Evolutionary conservation across 1,284 basidiomycete genomes (phyloP).

Genomic region (Puccinia triticina): DNA sequence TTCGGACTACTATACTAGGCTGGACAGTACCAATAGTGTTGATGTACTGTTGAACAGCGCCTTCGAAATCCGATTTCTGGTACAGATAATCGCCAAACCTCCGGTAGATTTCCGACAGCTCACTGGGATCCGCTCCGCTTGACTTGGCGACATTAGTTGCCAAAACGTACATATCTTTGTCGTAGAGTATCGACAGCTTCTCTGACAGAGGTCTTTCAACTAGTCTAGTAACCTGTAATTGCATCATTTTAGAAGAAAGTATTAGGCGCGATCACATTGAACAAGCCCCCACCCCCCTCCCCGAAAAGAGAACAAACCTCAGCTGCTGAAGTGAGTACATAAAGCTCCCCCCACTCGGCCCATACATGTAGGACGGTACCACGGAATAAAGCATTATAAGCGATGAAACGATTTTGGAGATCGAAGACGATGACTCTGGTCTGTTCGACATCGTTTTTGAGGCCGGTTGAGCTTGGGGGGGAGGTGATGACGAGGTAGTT

Average conservation of each 20-base stretch:
- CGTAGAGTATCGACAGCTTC: conserved; percentile 80
- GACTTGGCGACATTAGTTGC: conserved; percentile 73
- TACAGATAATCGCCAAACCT: conserved; percentile 93
- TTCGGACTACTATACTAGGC: conserved; percentile 94
- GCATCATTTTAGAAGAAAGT: not conserved
- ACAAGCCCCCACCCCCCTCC: too few species aligned
- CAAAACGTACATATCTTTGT: conserved; percentile 66
- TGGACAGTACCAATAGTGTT: conserved; percentile 86
- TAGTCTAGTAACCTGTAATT: conserved; percentile 59
- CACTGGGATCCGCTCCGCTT: conserved; percentile 63
- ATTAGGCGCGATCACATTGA: not conserved
- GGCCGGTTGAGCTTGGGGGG: conserved; percentile 68
- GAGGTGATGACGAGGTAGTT: conserved; percentile 85
- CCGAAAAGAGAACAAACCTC: too few species aligned
- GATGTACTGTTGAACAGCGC: conserved; percentile 87
- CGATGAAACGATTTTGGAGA: conserved; percentile 86
- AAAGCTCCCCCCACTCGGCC: conserved; percentile 76
- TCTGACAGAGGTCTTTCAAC: conserved; percentile 76
- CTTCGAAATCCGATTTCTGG: conserved; percentile 85
- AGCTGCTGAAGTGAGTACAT: conserved; percentile 74
- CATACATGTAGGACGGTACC: conserved; percentile 79
- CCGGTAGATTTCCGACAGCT: conserved; percentile 80
- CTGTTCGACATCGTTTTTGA: conserved; percentile 65
- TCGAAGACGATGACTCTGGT: conserved; percentile 89
- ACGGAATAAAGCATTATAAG: conserved; percentile 76